Conservation (phyloP, 2,329 filamentous ascomycete species). For the Nemania diffusa region DNA sequence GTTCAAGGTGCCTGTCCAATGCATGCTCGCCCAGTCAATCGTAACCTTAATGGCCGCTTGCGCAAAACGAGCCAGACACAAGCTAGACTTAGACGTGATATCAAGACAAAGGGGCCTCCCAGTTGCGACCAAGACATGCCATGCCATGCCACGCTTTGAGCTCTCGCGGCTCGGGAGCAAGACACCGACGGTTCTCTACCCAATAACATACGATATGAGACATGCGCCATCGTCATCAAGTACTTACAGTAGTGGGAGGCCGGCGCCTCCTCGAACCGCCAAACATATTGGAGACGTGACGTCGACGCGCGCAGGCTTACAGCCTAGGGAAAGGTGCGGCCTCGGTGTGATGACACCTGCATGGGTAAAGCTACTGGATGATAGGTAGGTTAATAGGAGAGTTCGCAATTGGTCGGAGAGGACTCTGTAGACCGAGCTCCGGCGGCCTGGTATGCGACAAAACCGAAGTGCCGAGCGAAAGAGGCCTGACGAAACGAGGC, state of each 20-base stretch:
- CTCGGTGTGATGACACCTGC: constrained; percentile 38
- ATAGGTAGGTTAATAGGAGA: constrained; percentile 6
- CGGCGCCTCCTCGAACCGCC: constrained; percentile 61
- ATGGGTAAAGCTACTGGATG: constrained; percentile 39
- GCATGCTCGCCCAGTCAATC: not conserved
- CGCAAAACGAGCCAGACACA: not conserved
- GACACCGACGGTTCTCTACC: constrained; percentile 9
- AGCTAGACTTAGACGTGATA: not conserved
- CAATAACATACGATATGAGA: constrained; percentile 11
- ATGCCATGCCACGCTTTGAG: not conserved
- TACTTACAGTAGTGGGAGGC: constrained; percentile 61
- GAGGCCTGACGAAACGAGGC: not conserved
- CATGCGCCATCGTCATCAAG: not conserved
- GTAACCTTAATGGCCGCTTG: constrained; percentile 6
- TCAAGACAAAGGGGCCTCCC: constrained; percentile 11
- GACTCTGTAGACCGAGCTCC: not conserved
- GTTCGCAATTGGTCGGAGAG: constrained; percentile 29
- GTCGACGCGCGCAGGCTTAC: constrained; percentile 39
- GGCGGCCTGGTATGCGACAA: constrained; percentile 9
- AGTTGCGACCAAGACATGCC: constrained; percentile 3
- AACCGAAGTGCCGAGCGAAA: not conserved
- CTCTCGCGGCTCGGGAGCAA: not conserved
- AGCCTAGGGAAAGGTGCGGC: constrained; percentile 38
- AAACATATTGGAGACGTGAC: constrained; percentile 56
- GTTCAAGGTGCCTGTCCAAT: not conserved